phyloP scores from a whole-genome alignment of 2,329 filamentous ascomycete species.

The Pseudodiploospora longispora region DNA sequence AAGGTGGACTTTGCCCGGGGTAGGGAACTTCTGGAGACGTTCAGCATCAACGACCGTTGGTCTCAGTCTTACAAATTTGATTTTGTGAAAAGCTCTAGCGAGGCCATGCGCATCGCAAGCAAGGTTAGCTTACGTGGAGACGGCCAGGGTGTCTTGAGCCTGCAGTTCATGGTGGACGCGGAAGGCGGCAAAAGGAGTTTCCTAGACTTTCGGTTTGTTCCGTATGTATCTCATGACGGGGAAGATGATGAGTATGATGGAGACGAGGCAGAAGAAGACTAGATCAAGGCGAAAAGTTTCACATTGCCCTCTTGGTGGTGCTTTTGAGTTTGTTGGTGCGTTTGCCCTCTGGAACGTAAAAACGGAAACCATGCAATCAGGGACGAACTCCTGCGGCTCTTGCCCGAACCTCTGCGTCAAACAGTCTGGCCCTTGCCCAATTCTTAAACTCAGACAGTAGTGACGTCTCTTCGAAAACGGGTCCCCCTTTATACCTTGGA shows the following conservation, averaged over 20 bases:
- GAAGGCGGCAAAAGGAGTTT: constrained; percentile 64
- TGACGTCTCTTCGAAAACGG: no score
- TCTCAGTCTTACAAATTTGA: constrained; percentile 78
- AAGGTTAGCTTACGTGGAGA: constrained; percentile 91
- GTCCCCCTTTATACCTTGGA: no score
- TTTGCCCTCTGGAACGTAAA: no score
- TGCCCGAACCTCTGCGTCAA: no score
- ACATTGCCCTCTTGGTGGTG: no score
- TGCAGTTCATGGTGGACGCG: constrained; percentile 94
- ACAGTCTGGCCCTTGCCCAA: no score
- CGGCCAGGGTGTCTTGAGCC: constrained; percentile 77
- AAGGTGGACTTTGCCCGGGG: constrained; percentile 60
- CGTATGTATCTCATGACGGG: constrained; percentile 55
- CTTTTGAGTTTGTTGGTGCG: no score
- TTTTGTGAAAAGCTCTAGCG: constrained; percentile 73
- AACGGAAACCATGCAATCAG: no score
- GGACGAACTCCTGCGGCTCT: no score
- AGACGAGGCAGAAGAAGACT: constrained; percentile 12
- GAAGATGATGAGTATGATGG: constrained; percentile 20
- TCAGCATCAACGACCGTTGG: constrained; percentile 53
- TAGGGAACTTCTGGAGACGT: constrained; percentile 65
- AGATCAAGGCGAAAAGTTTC: no score
- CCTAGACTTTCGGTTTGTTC: constrained; percentile 76
- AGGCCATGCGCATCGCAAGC: constrained; percentile 87
- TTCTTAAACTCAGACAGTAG: no score